Conservation (phyloP, 495 filamentous ascomycete species). For the Penicillium paradoxum region DNA sequence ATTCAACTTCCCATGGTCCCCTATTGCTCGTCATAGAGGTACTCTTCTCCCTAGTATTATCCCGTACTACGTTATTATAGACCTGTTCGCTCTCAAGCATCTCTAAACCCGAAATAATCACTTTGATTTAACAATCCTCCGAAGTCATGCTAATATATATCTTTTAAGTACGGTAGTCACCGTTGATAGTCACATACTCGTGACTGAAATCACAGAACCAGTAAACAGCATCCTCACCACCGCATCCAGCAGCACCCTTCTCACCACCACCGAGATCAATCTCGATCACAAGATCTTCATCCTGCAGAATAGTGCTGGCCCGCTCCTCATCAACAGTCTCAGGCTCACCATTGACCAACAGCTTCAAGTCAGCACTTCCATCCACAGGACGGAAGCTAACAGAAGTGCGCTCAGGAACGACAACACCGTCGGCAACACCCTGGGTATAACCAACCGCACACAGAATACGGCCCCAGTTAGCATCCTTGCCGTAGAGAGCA, state of each 20-base stretch:
- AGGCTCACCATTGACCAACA: slow-evolving; percentile 87
- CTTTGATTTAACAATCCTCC: neutral
- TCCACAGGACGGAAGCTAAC: slow-evolving; percentile 89
- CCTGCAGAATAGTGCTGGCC: slow-evolving; percentile 79
- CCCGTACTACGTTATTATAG: neutral
- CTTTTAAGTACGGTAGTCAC: slow-evolving; percentile 74
- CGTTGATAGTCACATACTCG: slow-evolving; percentile 94
- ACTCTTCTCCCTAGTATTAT: neutral
- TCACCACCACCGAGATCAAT: slow-evolving; percentile 57
- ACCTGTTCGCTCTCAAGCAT: neutral
- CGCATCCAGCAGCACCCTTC: slow-evolving; percentile 33
- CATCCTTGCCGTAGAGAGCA: slow-evolving; percentile 91
- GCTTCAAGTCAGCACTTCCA: slow-evolving; percentile 71
- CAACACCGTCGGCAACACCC: slow-evolving; percentile 53
- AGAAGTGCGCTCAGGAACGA: slow-evolving; percentile 78
- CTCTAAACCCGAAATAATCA: neutral
- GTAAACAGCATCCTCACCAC: slow-evolving; percentile 72
- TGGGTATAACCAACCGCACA: slow-evolving; percentile 92
- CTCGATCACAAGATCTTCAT: slow-evolving; percentile 78
- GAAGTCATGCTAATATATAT: neutral
- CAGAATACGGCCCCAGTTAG: slow-evolving; percentile 97
- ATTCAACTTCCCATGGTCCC: slow-evolving; percentile 4
- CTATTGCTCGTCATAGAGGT: neutral
- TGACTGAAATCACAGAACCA: slow-evolving; percentile 99
- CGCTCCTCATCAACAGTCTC: slow-evolving; percentile 85